Base-by-base conservation (phyloP, 129 eudicot species). In the Lactuca saligna region DNA sequence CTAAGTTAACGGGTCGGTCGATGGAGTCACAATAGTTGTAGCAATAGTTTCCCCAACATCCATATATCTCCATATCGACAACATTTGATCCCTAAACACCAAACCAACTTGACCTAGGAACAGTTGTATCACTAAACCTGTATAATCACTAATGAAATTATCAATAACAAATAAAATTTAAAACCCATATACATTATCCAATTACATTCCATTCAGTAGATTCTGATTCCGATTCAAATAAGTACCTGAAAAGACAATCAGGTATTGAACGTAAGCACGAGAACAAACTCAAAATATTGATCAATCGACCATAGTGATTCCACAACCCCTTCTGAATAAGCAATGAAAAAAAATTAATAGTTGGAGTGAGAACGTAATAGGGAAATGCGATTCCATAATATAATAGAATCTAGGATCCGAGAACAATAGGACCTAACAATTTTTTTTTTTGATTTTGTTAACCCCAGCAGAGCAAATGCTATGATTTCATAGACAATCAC, bases 161-260 rank as follows among this genome's bases (percentile, higher is more conserved):
- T n/a, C n/a, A n/a, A n/a, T n/a, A n/a, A n/a, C n/a, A n/a, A n/a
- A n/a, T n/a, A n/a, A n/a, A n/a, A n/a, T n/a, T n/a, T n/a, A n/a
- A n/a, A n/a, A n/a, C n/a, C n/a, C n/a, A n/a, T n/a, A n/a, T n/a
- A n/a, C n/a, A n/a, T n/a, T n/a, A n/a, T n/a, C n/a, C n/a, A n/a
- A n/a, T n/a, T n/a, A n/a, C n/a, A n/a, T n/a, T n/a, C n/a, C n/a
- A n/a, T n/a, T n/a, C n/a, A n/a, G n/a, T n/a, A 5, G n/a, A 44
- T 44, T 44, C 51, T 2, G 2, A 44, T 10, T 38, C 7, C 5
- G 12, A 17, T 42, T 10, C 7, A 34, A 41, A 41, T 17, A 70
- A n/a, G 50, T n/a, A 89, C 99, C 97, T 94, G 99, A 80, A 94
- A 94, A 55, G 99, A 94, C 80, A 94, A 73, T 62, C 99, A 97